Base-by-base conservation (phyloP, 352 stramenopile species). In the Globisporangium yorkense region DNA sequence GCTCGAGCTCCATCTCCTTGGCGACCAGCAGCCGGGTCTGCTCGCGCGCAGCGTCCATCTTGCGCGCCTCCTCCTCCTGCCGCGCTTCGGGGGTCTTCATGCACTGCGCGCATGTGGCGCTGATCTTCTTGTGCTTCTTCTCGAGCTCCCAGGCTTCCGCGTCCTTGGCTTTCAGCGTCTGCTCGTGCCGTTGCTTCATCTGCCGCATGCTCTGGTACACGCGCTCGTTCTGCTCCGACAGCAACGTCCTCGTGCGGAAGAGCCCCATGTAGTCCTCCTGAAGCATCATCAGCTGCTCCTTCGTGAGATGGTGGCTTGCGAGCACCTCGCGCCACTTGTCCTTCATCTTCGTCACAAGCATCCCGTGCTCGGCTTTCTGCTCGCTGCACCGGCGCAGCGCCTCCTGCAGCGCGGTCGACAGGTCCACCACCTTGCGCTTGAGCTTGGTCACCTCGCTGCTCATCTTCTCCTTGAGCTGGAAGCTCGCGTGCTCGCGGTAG, bases 391-490 rank as follows among this genome's bases (percentile, higher is more conserved):
- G 51, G 2, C 65, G 48, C 5, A 88, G 63, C 2, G 75, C 66
- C 16, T 86, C 72, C 48, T 86, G 68, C 41, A 89, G 60, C 6
- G 80, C 80, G 8, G 61, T 73, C 4, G 68, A 69, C 29, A 84
- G 58, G 51, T 89, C 72, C 13, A 65, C 47, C 9, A 87, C 65
- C 51, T 90, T 89, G 52, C 73, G 76, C 61, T 88, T 86, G 54
- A 70, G 71, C 61, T 71, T 56, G 2, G 58, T 62, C 27, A 78
- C 61, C 29, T 93, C 77, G 33, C 54, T 68, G 37, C 59, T 64
- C 67, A 82, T 71, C 67, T 91, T 88, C 20, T 91, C 80, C 48
- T 89, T 88, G 31, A 88, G 47, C 52, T 89, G 74, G 40, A 85
- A 75, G 50, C 71, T 88, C 40, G 77, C 72, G 0, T 82, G 68